Percentiles rank a stretch among this genome's conserved stretches.
Evolutionary conservation across 202 grass and related monocot genomes (phyloP).

Genomic region (Saccharum hybrid): DNA sequence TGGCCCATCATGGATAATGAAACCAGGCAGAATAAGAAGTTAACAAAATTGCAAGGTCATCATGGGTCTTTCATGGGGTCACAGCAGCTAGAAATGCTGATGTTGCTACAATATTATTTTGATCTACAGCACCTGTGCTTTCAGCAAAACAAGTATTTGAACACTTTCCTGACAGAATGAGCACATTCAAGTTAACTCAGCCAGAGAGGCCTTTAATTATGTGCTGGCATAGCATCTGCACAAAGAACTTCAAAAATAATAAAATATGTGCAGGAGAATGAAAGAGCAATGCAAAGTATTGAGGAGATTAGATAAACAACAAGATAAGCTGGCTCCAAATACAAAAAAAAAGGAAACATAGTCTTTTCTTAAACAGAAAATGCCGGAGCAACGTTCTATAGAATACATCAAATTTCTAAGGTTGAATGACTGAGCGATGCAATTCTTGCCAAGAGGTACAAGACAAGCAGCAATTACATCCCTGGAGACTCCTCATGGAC

Average conservation of each 20-base stretch:
- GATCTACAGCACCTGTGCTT: neutral
- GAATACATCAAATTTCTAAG: constrained; percentile 26
- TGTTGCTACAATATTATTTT: neutral
- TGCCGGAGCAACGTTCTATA: neutral
- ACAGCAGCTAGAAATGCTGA: neutral
- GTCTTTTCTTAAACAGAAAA: neutral
- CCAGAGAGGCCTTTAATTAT: constrained; percentile 19
- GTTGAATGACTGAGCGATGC: neutral
- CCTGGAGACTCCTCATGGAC: constrained; percentile 18
- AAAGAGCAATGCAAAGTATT: neutral
- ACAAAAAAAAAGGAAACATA: constrained; percentile 3
- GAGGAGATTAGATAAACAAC: constrained; percentile 11
- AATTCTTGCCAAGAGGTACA: constrained; percentile 1
- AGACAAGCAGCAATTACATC: constrained; percentile 22
- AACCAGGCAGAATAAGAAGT: constrained; percentile 29
- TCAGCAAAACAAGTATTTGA: constrained; percentile 28
- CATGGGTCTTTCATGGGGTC: neutral
- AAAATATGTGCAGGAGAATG: neutral
- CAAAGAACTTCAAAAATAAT: neutral
- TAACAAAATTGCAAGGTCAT: neutral
- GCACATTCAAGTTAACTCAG: constrained; percentile 17
- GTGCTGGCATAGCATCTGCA: neutral
- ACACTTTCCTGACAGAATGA: constrained; percentile 35
- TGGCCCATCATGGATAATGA: constrained; percentile 13
- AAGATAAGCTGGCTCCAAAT: constrained; percentile 5